These are phyloP conservation scores for Pezicula rhizophila DNA, from an alignment of 2,329 filamentous ascomycete species.

Conservation along the genomic window DNA sequence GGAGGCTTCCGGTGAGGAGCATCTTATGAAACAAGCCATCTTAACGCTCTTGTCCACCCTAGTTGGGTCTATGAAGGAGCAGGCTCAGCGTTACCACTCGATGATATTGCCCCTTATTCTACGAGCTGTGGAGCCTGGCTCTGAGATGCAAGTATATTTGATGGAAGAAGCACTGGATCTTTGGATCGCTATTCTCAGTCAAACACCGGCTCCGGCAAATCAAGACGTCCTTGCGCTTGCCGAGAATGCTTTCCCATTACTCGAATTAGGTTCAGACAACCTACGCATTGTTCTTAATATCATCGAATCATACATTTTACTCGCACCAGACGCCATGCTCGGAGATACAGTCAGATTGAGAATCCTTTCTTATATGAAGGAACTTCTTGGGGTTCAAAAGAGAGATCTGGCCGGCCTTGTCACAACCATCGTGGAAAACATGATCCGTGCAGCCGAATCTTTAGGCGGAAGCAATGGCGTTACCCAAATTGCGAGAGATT, in stretches of 20 bases:
- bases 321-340: slow-evolving; percentile 63
- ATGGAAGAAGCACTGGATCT: slow-evolving; percentile 89
- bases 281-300: slow-evolving; percentile 57
- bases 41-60: slow-evolving; percentile 79
- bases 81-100: slow-evolving; percentile 71
- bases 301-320: slow-evolving; percentile 62
- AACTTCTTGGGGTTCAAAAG: slow-evolving; percentile 44
- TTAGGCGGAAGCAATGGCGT: slow-evolving; percentile 58
- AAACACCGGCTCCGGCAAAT: slow-evolving; percentile 57
- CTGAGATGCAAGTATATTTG: slow-evolving; percentile 71
- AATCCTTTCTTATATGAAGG: slow-evolving; percentile 43
- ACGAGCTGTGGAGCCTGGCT: slow-evolving; percentile 71
- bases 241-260: slow-evolving; percentile 56
- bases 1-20: slow-evolving; percentile 72
- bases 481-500: slow-evolving; percentile 56
- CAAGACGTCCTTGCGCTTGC: slow-evolving; percentile 57
- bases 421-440: slow-evolving; percentile 55
- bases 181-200: slow-evolving; percentile 69
- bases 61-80: slow-evolving; percentile 76
- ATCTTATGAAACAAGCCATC: slow-evolving; percentile 90
- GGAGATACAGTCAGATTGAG: slow-evolving; percentile 47
- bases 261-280: slow-evolving; percentile 61
- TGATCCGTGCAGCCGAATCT: slow-evolving; percentile 57
- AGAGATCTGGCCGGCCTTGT: slow-evolving; percentile 54
- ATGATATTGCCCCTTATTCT: slow-evolving; percentile 78